A percentile compares a stretch with the other conserved stretches of the same genome.
These are phyloP conservation scores for Henckelia pumila DNA, from an alignment of 257 asterid genomes.

Conservation along the genomic window DNA sequence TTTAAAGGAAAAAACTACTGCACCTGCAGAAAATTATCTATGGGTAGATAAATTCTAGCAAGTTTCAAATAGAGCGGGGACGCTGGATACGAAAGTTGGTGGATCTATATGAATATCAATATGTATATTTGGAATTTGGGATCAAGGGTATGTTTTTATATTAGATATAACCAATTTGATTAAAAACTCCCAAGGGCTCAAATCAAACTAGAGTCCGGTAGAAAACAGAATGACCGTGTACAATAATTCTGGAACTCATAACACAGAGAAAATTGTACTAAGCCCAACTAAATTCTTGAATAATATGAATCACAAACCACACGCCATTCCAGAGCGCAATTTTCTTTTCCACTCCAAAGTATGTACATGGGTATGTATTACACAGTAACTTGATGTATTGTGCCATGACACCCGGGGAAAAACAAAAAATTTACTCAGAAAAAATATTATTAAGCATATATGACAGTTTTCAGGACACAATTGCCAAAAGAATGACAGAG, in stretches of 20 bases:
- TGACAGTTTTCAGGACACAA: not conserved
- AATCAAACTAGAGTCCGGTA: not conserved
- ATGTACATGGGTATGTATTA: not conserved
- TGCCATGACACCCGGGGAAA: not conserved
- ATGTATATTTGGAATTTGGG: no score
- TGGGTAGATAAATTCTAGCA: constrained; percentile 6
- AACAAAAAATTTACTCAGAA: not conserved
- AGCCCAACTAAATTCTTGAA: not conserved
- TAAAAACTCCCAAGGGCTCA: no score
- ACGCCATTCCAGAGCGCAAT: not conserved
- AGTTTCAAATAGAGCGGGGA: not conserved
- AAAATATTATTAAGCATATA: no score
- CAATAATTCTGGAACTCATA: not conserved
- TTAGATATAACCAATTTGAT: no score
- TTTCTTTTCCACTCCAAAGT: not conserved
- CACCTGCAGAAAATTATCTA: constrained; percentile 1
- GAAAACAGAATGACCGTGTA: not conserved
- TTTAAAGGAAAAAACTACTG: not conserved
- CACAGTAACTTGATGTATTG: not conserved
- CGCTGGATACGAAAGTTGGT: no score
- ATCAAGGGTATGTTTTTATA: no score
- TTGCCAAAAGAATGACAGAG: not conserved
- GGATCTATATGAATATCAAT: no score
- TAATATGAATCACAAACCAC: not conserved
- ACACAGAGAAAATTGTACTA: not conserved